phyloP scores from a whole-genome alignment of 345 rosid species.

The Toxicodendron radicans region DNA sequence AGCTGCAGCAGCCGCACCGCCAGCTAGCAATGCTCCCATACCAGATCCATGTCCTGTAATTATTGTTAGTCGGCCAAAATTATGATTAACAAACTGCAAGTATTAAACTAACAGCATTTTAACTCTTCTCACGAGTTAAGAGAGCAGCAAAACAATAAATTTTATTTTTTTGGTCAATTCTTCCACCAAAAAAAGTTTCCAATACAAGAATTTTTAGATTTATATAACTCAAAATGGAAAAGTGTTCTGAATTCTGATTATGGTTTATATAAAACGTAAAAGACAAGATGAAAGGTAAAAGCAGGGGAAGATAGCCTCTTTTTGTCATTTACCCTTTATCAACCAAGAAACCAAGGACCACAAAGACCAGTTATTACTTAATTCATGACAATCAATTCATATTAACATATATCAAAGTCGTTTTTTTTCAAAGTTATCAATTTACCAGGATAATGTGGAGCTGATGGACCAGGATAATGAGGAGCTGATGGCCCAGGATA shows the following conservation, averaged over 20 bases:
- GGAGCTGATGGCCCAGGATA: conserved; percentile 61
- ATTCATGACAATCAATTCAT: background rate
- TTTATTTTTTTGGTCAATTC: too few relatives aligned
- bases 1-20: conserved; percentile 73
- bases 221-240: background rate
- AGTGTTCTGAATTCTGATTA: background rate
- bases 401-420: background rate
- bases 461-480: conserved; percentile 60
- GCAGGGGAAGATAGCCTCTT: background rate
- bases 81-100: background rate
- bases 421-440: background rate
- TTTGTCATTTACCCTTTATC: background rate
- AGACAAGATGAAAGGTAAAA: background rate
- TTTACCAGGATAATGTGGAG: conserved; percentile 64
- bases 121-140: background rate
- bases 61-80: conserved; percentile 4
- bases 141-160: background rate
- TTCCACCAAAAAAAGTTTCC: too few relatives aligned
- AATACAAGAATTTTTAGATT: background rate
- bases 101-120: background rate
- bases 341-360: background rate
- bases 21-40: conserved; percentile 64
- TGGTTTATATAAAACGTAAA: background rate
- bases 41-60: conserved; percentile 47
- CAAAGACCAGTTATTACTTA: background rate